These are phyloP conservation scores for Apiospora saccharicola DNA, from an alignment of 2,329 filamentous ascomycete genomes.

Conservation along the genomic window DNA sequence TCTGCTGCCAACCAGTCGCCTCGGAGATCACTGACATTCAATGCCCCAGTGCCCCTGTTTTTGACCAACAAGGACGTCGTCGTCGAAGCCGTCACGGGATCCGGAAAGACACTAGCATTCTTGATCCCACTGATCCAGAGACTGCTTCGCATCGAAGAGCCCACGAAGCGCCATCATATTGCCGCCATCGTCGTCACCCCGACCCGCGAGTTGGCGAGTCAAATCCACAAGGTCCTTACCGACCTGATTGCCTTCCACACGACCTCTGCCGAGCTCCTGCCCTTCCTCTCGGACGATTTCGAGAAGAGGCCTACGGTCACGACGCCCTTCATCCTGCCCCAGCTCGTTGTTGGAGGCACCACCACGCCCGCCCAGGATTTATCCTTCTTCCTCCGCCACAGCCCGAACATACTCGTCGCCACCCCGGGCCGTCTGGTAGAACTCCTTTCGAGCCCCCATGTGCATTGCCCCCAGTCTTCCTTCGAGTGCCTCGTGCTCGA, in stretches of 20 bases:
- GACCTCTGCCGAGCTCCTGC: conserved; percentile 73
- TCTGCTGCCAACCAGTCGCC: conserved; percentile 73
- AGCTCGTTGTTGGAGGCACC: conserved; percentile 84
- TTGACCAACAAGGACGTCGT: conserved; percentile 86
- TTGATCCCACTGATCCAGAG: conserved; percentile 85
- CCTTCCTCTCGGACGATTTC: conserved; percentile 62
- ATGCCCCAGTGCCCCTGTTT: conserved; percentile 25
- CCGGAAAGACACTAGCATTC: conserved; percentile 89
- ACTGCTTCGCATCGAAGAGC: conserved; percentile 79
- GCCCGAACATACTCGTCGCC: conserved; percentile 87
- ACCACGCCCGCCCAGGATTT: conserved; percentile 86
- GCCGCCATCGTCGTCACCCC: conserved; percentile 92
- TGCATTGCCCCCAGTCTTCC: conserved; percentile 85
- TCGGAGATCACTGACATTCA: conserved; percentile 50
- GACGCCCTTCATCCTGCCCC: conserved; percentile 73
- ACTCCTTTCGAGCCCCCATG: conserved; percentile 83
- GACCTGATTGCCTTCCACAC: conserved; percentile 84
- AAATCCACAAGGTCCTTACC: conserved; percentile 84
- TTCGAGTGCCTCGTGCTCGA: conserved; percentile 95
- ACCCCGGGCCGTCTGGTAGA: conserved; percentile 92
- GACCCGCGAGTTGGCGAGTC: conserved; percentile 88
- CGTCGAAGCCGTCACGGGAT: conserved; percentile 83
- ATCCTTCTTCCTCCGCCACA: conserved; percentile 81
- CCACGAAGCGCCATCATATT: conserved; percentile 88
- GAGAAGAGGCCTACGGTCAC: conserved; percentile 60